Percentiles rank a stretch among this genome's conserved stretches.
Conservation (phyloP, 1,139 yeast species). For the Suhomyces kunorum region DNA sequence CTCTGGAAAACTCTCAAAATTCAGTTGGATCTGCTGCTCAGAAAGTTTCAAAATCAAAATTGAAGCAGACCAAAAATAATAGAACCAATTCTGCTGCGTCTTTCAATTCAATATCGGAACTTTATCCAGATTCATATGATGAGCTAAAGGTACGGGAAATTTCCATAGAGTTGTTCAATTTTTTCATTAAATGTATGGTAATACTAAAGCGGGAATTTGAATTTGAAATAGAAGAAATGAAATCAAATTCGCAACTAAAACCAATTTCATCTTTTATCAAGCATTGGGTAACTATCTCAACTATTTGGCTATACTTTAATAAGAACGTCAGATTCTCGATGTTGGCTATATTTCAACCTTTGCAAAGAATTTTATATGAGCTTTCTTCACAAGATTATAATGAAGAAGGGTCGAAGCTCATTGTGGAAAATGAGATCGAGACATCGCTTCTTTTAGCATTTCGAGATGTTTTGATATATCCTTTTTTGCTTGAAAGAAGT, state of each 20-base stretch:
- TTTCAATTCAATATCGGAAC: background rate
- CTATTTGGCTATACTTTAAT: constrained; percentile 37
- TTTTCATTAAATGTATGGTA: constrained; percentile 29
- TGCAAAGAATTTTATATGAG: constrained; percentile 28
- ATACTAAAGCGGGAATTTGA: constrained; percentile 26
- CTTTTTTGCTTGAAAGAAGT: constrained; percentile 28
- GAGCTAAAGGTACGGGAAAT: constrained; percentile 36
- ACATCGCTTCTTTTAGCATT: constrained; percentile 32
- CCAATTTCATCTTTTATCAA: background rate
- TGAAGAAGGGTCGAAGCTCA: constrained; percentile 3
- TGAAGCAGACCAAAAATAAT: constrained; percentile 11
- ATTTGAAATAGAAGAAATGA: background rate
- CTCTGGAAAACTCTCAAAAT: background rate
- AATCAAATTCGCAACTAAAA: background rate
- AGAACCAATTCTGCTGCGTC: constrained; percentile 13
- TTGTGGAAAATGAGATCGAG: constrained; percentile 32
- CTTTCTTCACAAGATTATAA: constrained; percentile 17
- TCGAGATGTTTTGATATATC: constrained; percentile 33
- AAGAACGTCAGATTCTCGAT: constrained; percentile 31
- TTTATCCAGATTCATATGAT: constrained; percentile 23
- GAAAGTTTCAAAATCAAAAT: constrained; percentile 13
- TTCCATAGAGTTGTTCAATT: constrained; percentile 30
- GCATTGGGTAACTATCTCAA: constrained; percentile 15
- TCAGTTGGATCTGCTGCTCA: background rate
- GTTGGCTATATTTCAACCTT: constrained; percentile 33